Evolutionary conservation across 2,329 filamentous ascomycete genomes (phyloP).

Genomic region (Orbilia brochopaga): DNA sequence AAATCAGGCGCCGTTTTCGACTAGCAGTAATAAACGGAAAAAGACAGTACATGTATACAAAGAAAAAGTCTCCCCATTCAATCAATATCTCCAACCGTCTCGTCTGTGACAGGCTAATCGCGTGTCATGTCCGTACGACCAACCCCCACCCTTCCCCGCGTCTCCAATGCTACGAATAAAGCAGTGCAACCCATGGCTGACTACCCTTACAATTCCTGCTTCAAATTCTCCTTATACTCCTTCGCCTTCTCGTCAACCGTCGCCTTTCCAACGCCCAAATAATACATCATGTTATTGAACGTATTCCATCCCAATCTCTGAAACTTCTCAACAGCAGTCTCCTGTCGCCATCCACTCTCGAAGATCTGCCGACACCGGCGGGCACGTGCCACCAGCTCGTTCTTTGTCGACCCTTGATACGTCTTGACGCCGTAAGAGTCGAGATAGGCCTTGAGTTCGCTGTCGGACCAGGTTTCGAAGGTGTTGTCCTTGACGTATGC

Average conservation of each 20-base stretch:
- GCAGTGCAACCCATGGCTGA: too few species aligned
- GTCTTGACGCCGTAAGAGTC: conserved; percentile 76
- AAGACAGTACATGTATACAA: too few species aligned
- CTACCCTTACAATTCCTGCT: conserved; percentile 42
- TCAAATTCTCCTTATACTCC: conserved; percentile 18
- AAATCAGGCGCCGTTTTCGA: too few species aligned
- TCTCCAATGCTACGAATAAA: too few species aligned
- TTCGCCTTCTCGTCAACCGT: conserved; percentile 35
- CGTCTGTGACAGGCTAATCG: too few species aligned
- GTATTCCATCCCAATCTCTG: conserved; percentile 59
- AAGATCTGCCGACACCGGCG: conserved; percentile 78
- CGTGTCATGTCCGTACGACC: too few species aligned
- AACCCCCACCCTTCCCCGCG: too few species aligned
- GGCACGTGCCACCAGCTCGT: conserved; percentile 73
- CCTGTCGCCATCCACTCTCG: conserved; percentile 73
- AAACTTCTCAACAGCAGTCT: conserved; percentile 60
- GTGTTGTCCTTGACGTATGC: conserved; percentile 68
- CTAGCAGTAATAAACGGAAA: too few species aligned
- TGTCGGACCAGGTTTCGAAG: conserved; percentile 76
- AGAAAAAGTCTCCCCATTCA: too few species aligned
- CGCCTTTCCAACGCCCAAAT: conserved; percentile 42
- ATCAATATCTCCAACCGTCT: too few species aligned
- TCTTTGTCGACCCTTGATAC: conserved; percentile 71
- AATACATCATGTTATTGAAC: conserved; percentile 35
- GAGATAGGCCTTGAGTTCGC: conserved; percentile 77